Evolutionary conservation across 352 stramenopile genomes (phyloP).

Genomic region (Pythium volutum): DNA sequence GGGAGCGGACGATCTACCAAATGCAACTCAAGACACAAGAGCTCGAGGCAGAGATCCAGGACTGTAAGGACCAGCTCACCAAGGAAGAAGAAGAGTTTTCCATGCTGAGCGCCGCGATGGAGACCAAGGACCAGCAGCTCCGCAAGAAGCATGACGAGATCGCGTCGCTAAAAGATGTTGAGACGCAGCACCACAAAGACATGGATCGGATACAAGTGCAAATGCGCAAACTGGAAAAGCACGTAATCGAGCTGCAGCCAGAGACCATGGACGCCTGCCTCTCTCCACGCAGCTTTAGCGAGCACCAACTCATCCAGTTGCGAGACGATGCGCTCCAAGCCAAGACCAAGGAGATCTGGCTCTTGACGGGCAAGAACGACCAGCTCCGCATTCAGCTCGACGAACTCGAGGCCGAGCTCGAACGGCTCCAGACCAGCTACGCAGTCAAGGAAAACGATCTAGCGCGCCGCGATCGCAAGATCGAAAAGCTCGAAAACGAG

Average conservation of each 20-base stretch:
- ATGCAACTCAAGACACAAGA: slow-evolving; percentile 22
- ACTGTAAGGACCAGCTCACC: slow-evolving; percentile 44
- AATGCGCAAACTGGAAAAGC: slow-evolving; percentile 44
- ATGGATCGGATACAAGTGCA: slow-evolving; percentile 35
- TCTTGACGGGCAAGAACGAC: slow-evolving; percentile 67
- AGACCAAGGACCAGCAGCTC: slow-evolving; percentile 47
- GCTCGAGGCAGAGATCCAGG: slow-evolving; percentile 27
- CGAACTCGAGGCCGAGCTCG: slow-evolving; percentile 56
- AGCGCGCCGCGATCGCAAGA: slow-evolving; percentile 42
- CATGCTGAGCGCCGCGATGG: slow-evolving; percentile 51
- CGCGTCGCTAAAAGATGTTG: slow-evolving; percentile 20
- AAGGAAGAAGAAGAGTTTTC: slow-evolving; percentile 71
- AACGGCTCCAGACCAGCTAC: slow-evolving; percentile 54
- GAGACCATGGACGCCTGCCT: slow-evolving; percentile 56
- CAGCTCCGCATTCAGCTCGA: slow-evolving; percentile 62
- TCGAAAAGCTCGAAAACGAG: slow-evolving; percentile 55
- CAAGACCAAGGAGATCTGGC: slow-evolving; percentile 69
- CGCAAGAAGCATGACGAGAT: slow-evolving; percentile 39
- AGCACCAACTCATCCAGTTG: slow-evolving; percentile 72
- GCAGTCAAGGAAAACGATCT: slow-evolving; percentile 63
- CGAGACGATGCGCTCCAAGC: slow-evolving; percentile 69
- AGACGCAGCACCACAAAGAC: slow-evolving; percentile 44
- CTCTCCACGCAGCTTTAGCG: slow-evolving; percentile 65
- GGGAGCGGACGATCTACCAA: slow-evolving; percentile 2
- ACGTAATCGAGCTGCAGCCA: slow-evolving; percentile 36